phyloP scores from a whole-genome alignment of 352 stramenopile species.

The Globisporangium nagaii region DNA sequence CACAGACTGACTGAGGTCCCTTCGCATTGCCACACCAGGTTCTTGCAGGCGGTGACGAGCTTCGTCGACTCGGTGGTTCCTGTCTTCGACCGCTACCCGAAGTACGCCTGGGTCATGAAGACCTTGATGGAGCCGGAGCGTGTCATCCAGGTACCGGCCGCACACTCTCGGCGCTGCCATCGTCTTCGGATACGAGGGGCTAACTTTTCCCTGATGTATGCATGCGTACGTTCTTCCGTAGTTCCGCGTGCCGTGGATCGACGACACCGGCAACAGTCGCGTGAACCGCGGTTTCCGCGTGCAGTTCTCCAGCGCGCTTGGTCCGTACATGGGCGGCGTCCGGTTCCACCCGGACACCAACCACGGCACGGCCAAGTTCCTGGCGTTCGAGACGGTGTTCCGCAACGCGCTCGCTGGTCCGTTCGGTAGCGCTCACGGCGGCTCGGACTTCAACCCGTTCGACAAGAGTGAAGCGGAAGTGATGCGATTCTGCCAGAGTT shows the following conservation, averaged over 20 bases:
- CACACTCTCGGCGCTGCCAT: background rate
- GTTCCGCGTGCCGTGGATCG: slow-evolving; percentile 96
- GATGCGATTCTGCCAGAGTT: slow-evolving; percentile 97
- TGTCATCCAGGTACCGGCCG: slow-evolving; percentile 55
- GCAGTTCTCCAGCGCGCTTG: slow-evolving; percentile 91
- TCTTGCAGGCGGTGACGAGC: slow-evolving; percentile 66
- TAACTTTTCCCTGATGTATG: no score
- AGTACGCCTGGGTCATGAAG: slow-evolving; percentile 90
- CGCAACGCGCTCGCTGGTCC: slow-evolving; percentile 90
- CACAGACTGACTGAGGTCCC: no score
- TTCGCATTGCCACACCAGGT: slow-evolving; percentile 31
- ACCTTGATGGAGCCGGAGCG: slow-evolving; percentile 95
- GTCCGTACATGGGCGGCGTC: slow-evolving; percentile 94
- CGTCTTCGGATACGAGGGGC: background rate
- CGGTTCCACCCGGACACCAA: slow-evolving; percentile 93
- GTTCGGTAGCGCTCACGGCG: slow-evolving; percentile 81
- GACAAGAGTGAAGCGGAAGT: slow-evolving; percentile 97
- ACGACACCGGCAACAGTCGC: slow-evolving; percentile 92
- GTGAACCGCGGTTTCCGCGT: slow-evolving; percentile 97
- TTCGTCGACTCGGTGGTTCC: slow-evolving; percentile 83
- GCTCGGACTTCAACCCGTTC: slow-evolving; percentile 96
- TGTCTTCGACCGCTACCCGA: slow-evolving; percentile 84
- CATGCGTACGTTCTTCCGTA: no score
- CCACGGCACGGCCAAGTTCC: slow-evolving; percentile 84
- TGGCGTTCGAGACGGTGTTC: slow-evolving; percentile 95